Percentiles rank a stretch among this genome's conserved stretches.
Evolutionary conservation across 2,329 filamentous ascomycete genomes (phyloP).

Genomic region (Akanthomyces lecanii): DNA sequence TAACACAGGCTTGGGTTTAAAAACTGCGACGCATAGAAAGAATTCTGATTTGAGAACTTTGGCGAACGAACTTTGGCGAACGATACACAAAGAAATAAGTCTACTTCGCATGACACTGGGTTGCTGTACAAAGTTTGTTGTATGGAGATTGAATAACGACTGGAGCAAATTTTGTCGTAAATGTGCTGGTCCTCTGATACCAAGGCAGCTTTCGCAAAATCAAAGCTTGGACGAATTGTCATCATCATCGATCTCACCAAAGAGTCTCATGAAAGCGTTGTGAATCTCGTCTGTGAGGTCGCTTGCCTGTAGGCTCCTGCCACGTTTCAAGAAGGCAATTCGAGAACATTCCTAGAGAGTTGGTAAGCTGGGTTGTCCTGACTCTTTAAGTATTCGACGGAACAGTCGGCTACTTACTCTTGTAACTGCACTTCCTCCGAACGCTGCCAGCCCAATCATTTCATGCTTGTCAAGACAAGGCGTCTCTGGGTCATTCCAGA

Average conservation of each 20-base stretch:
- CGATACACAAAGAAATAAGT: background rate
- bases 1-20: too few species aligned
- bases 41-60: too few species aligned
- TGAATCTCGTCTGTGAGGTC: conserved; percentile 92
- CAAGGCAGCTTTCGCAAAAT: background rate
- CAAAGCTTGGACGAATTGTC: conserved; percentile 34
- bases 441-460: conserved; percentile 74
- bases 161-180: background rate
- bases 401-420: conserved; percentile 52
- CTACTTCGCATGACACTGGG: background rate
- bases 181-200: too few species aligned
- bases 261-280: conserved; percentile 70
- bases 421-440: conserved; percentile 82
- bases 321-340: conserved; percentile 78
- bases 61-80: too few species aligned
- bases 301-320: conserved; percentile 84
- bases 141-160: background rate
- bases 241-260: conserved; percentile 63
- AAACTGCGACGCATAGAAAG: too few species aligned
- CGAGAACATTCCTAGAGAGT: conserved; percentile 69
- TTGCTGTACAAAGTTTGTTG: background rate
- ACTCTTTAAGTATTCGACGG: background rate
- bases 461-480: conserved; percentile 48
- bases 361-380: conserved; percentile 4
- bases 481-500: conserved; percentile 62